Percentiles rank a stretch among this genome's conserved stretches.
Evolutionary conservation across 2,329 filamentous ascomycete species (phyloP).

Genomic region (Coniochaeta pulveracea): DNA sequence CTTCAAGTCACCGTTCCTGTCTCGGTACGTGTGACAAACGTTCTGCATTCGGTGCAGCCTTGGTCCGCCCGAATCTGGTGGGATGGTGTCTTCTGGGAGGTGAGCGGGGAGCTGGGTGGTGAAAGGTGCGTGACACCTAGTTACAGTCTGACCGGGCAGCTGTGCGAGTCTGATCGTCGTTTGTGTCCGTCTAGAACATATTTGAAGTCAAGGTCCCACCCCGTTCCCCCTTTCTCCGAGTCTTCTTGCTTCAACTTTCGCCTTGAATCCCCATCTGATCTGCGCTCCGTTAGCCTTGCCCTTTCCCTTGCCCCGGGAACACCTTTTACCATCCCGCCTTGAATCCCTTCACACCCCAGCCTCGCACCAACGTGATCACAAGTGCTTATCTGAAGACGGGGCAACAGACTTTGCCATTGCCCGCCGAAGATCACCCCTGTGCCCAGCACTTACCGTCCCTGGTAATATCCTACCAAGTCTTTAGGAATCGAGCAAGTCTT

Average conservation of each 20-base stretch:
- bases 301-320: neutral
- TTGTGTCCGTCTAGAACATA: no score
- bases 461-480: neutral
- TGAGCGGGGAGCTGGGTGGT: no score
- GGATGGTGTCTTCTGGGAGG: neutral
- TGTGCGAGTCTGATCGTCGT: no score
- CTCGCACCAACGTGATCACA: neutral
- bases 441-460: neutral
- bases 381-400: neutral
- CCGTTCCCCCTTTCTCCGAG: neutral
- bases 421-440: neutral
- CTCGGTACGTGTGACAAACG: no score
- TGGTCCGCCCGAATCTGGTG: neutral
- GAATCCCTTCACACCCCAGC: neutral
- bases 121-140: no score
- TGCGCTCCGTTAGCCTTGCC: conserved; percentile 1
- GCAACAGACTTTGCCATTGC: neutral
- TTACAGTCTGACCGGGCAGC: no score
- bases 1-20: no score
- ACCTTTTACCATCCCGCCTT: neutral
- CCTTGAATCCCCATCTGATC: conserved; percentile 1
- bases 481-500: neutral
- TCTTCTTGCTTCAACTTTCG: conserved; percentile 1
- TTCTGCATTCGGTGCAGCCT: neutral
- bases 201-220: neutral